Evolutionary conservation across 495 filamentous ascomycete genomes (phyloP).

Genomic region (Penicilliopsis zonata): DNA sequence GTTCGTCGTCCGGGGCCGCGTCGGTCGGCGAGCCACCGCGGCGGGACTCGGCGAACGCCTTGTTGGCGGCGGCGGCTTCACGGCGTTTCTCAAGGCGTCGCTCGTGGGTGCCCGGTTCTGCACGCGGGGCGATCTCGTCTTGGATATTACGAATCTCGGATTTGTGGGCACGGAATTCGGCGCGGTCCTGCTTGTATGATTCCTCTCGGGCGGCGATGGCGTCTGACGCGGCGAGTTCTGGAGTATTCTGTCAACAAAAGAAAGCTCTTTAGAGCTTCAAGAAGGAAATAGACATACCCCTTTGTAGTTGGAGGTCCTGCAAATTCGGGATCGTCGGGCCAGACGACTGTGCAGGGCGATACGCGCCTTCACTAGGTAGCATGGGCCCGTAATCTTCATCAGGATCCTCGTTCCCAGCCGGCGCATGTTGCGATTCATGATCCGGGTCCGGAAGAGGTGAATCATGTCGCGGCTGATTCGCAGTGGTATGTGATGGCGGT

Average conservation of each 20-base stretch:
- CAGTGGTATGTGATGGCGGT: neutral
- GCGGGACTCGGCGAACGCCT: constrained; percentile 29
- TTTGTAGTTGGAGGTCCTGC: constrained; percentile 60
- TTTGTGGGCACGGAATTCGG: constrained; percentile 35
- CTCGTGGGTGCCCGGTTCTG: constrained; percentile 75
- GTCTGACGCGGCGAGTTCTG: constrained; percentile 46
- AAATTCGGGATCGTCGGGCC: constrained; percentile 67
- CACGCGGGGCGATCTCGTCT: constrained; percentile 74
- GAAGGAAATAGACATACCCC: constrained; percentile 30
- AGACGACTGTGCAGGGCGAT: constrained; percentile 12
- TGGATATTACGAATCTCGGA: constrained; percentile 19
- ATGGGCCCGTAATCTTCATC: constrained; percentile 66
- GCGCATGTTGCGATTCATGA: too few species aligned
- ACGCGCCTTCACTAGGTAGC: constrained; percentile 32
- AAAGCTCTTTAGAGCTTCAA: too few species aligned
- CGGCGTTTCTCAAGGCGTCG: constrained; percentile 75
- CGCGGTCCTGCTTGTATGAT: constrained; percentile 46
- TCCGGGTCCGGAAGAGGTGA: neutral
- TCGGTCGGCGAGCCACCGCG: constrained; percentile 28
- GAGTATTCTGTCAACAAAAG: neutral
- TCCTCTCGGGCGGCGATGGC: constrained; percentile 35
- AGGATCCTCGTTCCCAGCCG: constrained; percentile 23
- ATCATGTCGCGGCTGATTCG: neutral
- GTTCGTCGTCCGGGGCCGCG: constrained; percentile 26
- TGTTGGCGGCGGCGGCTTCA: constrained; percentile 38